Evolutionary conservation across 129 eudicot species (phyloP).

Genomic region (Ambrosia trifida): DNA sequence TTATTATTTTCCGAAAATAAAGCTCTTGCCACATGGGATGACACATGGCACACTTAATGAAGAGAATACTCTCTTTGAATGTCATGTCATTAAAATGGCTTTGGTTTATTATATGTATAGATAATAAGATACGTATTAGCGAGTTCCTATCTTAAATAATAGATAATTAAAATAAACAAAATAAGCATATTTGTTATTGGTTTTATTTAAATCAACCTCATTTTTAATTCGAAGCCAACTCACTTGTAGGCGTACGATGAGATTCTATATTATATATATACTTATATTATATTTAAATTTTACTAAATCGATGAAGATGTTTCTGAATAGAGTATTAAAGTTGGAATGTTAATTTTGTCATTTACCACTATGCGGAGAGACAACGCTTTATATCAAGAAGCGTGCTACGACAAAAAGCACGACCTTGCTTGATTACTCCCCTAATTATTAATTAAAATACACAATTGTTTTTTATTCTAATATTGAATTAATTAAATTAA

Average conservation of each 20-base stretch:
- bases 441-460: background rate
- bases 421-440: conserved; percentile 28
- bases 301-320: conserved; percentile 37
- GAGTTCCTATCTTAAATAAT: background rate
- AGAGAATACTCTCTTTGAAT: no score
- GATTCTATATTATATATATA: conserved; percentile 15
- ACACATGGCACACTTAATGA: no score
- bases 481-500: conserved; percentile 1
- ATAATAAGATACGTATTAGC: no score
- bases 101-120: no score
- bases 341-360: conserved; percentile 56
- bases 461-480: background rate
- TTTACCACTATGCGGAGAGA: conserved; percentile 45
- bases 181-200: background rate
- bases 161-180: background rate
- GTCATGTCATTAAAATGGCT: no score
- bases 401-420: conserved; percentile 50
- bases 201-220: background rate
- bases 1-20: no score
- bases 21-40: no score
- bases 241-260: conserved; percentile 29
- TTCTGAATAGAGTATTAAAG: conserved; percentile 28
- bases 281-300: conserved; percentile 8
- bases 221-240: conserved; percentile 23
- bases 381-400: conserved; percentile 48